Conservation (phyloP, 2,329 filamentous ascomycete genomes). For the Plenodomus tracheiphilus region DNA sequence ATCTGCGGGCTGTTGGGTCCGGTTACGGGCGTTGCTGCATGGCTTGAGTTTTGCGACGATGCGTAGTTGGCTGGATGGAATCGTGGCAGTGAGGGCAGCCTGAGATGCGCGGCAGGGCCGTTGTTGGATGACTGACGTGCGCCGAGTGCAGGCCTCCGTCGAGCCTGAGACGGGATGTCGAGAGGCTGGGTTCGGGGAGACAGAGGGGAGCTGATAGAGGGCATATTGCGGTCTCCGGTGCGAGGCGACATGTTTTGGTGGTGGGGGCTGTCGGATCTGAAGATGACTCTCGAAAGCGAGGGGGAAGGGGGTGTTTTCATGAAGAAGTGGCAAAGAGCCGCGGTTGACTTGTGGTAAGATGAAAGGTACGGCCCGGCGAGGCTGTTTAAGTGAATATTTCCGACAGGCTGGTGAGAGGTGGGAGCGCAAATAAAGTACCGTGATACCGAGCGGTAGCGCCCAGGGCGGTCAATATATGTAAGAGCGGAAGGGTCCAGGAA, state of each 20-base stretch:
- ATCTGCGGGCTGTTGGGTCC: constrained; percentile 47
- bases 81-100: constrained; percentile 54
- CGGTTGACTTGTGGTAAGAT: constrained; percentile 5
- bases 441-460: constrained; percentile 17
- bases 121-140: constrained; percentile 40
- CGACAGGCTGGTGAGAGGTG: constrained; percentile 7
- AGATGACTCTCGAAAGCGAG: constrained; percentile 22
- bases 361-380: constrained; percentile 4
- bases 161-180: constrained; percentile 39
- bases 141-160: constrained; percentile 37
- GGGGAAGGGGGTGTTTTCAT: constrained; percentile 30
- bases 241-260: constrained; percentile 32
- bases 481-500: constrained; percentile 37
- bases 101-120: constrained; percentile 44
- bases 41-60: constrained; percentile 43
- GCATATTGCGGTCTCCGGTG: constrained; percentile 34
- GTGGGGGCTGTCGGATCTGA: constrained; percentile 18
- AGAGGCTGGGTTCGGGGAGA: constrained; percentile 42
- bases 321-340: constrained; percentile 31
- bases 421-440: constrained; percentile 10
- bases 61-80: constrained; percentile 59
- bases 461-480: constrained; percentile 37
- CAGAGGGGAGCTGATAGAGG: constrained; percentile 36
- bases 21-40: constrained; percentile 42
- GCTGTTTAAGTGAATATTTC: constrained; percentile 7